Evolutionary conservation across 495 filamentous ascomycete species (phyloP).

Genomic region (Amniculicola lignicola): DNA sequence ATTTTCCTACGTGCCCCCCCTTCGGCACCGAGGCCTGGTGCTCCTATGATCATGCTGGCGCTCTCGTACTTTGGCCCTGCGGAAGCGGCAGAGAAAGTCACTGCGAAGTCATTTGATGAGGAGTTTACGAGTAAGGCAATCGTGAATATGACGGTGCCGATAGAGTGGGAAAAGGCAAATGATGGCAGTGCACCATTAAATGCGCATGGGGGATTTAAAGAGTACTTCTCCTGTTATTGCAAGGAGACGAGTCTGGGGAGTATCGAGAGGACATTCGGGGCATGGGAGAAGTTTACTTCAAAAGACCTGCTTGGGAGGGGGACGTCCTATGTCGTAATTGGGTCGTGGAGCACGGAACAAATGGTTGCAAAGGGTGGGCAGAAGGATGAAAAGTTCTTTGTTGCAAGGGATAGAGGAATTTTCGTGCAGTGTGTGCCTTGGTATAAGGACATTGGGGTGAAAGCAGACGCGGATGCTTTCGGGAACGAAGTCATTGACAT

Average conservation of each 20-base stretch:
- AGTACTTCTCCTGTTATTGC: constrained; percentile 1
- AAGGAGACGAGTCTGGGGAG: neutral
- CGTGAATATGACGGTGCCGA: neutral
- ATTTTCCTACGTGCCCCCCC: constrained; percentile 22
- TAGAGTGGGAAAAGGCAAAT: constrained; percentile 4
- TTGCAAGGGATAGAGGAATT: constrained; percentile 6
- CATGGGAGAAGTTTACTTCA: neutral
- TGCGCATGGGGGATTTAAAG: constrained; percentile 21
- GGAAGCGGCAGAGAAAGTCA: neutral
- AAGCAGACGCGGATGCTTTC: constrained; percentile 6
- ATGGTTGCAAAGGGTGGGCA: neutral
- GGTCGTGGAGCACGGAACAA: constrained; percentile 4
- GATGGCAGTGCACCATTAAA: constrained; percentile 2
- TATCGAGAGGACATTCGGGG: constrained; percentile 5
- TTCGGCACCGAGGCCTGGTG: constrained; percentile 6
- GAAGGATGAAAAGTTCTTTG: neutral
- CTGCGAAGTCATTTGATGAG: neutral
- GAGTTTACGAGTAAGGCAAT: neutral
- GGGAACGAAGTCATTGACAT: constrained; percentile 3
- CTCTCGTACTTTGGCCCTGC: constrained; percentile 12
- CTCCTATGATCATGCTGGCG: constrained; percentile 19
- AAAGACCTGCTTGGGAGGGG: neutral
- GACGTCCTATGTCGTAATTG: constrained; percentile 7
- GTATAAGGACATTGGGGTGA: constrained; percentile 4
- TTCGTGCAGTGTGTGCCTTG: constrained; percentile 18